These are phyloP conservation scores for Didymella sp. DNA, from an alignment of 2,329 filamentous ascomycete genomes.

Conservation along the genomic window DNA sequence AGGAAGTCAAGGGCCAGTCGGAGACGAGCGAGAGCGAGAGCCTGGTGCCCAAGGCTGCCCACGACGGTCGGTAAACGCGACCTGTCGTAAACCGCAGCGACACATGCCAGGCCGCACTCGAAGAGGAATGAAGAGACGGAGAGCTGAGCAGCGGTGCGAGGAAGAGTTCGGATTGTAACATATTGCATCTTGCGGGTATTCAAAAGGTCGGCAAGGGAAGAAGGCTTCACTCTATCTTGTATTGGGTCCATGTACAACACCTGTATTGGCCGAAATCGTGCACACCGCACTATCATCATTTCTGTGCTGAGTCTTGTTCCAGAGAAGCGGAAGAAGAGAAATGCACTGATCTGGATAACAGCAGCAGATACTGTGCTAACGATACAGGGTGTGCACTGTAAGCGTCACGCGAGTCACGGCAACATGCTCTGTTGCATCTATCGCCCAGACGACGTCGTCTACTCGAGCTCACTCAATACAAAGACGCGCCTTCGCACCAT, in stretches of 20 bases:
- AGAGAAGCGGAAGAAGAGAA: too few relatives aligned
- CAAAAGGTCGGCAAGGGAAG: not conserved
- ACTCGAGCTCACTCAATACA: conserved; percentile 30
- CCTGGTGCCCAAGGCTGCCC: not conserved
- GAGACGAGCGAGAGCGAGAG: not conserved
- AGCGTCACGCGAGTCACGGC: conserved; percentile 32
- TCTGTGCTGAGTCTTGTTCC: too few relatives aligned
- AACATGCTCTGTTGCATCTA: conserved; percentile 29
- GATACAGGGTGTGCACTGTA: conserved; percentile 29
- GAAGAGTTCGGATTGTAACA: not conserved
- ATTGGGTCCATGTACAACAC: not conserved
- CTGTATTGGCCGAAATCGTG: not conserved
- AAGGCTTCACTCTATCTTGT: not conserved
- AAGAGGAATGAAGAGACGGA: too few relatives aligned
- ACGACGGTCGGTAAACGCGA: not conserved
- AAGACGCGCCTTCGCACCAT: conserved; percentile 12
- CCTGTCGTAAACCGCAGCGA: too few relatives aligned
- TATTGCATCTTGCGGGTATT: not conserved
- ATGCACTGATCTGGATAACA: too few relatives aligned
- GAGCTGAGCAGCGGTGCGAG: too few relatives aligned
- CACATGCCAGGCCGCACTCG: too few relatives aligned
- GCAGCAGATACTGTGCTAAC: conserved; percentile 2
- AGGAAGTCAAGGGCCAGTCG: conserved; percentile 14
- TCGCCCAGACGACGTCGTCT: conserved; percentile 31
- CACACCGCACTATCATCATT: too few relatives aligned